Base-by-base conservation (phyloP, 202 grass and related monocot genomes). In the Schoenoplectus triqueter region DNA sequence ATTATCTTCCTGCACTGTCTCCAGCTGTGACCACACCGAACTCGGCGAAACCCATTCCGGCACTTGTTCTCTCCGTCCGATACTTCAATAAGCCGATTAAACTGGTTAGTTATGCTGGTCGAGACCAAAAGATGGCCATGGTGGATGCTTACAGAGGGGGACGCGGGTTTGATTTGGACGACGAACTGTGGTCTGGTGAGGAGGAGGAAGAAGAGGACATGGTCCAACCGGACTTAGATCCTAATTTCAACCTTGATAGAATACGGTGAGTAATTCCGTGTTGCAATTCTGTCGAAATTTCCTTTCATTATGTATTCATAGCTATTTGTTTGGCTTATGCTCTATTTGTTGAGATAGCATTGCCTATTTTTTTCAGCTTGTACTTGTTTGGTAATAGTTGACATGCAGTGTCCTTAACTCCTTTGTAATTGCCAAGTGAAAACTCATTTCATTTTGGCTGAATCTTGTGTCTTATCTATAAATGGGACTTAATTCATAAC, bases 171-270 rank as follows among this genome's bases (percentile, higher is more conserved):
- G 80, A 73, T 18, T 87, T 86, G 64, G 86, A 78, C 8, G 21
- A 13, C 10, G 86, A 89, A 0, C 81, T 87, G 19, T 70, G 69
- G 3, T 7, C 21, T 3, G 78, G 80, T 1, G 80, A 90, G 0
- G 94, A 92, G 10, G 88, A 82, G 14, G 80, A 85, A 5, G 31
- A 31, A 31, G 86, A 4, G 64, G 69, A 2, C 64, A 56, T 10
- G 47, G 77, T 62, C 14, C 59, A 15, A 69, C 88, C 84, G 62
- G 64, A 75, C 46, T 88, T 89, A 60, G 95, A 98, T 81, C 85
- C 92, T 6, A 67, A 91, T 66, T 91, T 98, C 68, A 91, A 98
- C 86, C 92, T 98, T 65, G 92, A 93, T 2, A 90, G 69, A 56
- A 77, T 98, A 73, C 51, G 90, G 95, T 98, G 90, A 21, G 85